phyloP scores from a whole-genome alignment of 2,329 filamentous ascomycete species.

The Fusarium torulosum region DNA sequence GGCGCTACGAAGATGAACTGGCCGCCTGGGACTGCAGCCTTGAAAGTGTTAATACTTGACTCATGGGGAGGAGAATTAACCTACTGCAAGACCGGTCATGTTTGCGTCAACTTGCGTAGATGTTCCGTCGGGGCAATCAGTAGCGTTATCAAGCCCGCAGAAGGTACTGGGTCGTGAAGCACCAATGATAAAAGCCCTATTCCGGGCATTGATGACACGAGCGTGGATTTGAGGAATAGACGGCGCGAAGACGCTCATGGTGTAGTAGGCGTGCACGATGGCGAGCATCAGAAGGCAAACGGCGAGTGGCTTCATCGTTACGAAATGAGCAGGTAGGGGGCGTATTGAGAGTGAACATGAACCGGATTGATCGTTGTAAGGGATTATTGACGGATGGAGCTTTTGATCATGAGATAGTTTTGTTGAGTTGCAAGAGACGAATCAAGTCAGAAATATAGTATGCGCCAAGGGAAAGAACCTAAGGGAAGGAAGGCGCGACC shows the following conservation, averaged over 20 bases:
- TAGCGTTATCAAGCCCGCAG: slow-evolving; percentile 39
- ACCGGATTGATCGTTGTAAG: not conserved
- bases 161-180: slow-evolving; percentile 45
- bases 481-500: slow-evolving; percentile 7
- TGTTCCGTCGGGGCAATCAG: slow-evolving; percentile 46
- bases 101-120: slow-evolving; percentile 47
- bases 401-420: not conserved
- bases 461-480: not conserved
- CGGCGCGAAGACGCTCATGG: slow-evolving; percentile 46
- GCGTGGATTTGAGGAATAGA: slow-evolving; percentile 37
- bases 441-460: not conserved
- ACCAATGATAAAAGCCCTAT: slow-evolving; percentile 48
- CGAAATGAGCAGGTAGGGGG: not conserved
- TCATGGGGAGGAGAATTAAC: rapidly evolving
- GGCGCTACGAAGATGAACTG: slow-evolving; percentile 70
- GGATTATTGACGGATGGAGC: no score
- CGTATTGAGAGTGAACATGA: not conserved
- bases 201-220: slow-evolving; percentile 47
- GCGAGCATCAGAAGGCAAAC: slow-evolving; percentile 5
- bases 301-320: slow-evolving; percentile 31
- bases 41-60: not conserved
- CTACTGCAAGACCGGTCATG: slow-evolving; percentile 49
- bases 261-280: slow-evolving; percentile 41
- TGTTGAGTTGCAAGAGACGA: not conserved
- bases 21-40: slow-evolving; percentile 71